Conservation (phyloP, 2,329 filamentous ascomycete species). For the Botrytis fragariae region DNA sequence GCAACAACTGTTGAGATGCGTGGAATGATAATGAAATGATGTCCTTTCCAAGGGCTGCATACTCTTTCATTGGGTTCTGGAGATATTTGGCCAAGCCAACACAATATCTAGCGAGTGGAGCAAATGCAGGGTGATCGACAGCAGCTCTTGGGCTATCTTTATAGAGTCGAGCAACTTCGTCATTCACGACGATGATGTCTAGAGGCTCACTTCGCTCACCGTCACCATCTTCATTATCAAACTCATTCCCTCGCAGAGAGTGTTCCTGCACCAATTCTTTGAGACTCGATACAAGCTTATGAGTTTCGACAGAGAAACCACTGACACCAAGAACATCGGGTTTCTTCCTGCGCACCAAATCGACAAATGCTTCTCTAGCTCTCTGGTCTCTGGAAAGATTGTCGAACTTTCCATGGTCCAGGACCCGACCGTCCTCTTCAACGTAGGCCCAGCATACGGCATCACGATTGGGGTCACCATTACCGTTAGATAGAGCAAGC, state of each 20-base stretch:
- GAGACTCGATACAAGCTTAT: constrained; percentile 78
- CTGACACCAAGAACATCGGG: constrained; percentile 90
- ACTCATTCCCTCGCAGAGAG: constrained; percentile 75
- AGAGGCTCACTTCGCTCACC: constrained; percentile 75
- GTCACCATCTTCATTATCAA: constrained; percentile 76
- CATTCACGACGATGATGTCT: constrained; percentile 89
- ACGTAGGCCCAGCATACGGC: constrained; percentile 89
- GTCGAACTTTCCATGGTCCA: constrained; percentile 83
- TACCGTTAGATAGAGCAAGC: constrained; percentile 81
- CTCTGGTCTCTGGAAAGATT: constrained; percentile 71
- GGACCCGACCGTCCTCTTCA: constrained; percentile 84
- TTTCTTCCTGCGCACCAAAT: constrained; percentile 73
- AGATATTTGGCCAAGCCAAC: constrained; percentile 86
- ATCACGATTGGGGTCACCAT: constrained; percentile 69
- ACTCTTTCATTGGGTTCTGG: constrained; percentile 95
- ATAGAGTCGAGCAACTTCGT: constrained; percentile 95
- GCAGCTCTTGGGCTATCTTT: constrained; percentile 81
- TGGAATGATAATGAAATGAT: constrained; percentile 85
- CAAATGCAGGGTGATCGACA: constrained; percentile 76
- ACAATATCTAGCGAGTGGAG: constrained; percentile 81
- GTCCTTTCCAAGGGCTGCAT: constrained; percentile 87
- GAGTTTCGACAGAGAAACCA: constrained; percentile 83
- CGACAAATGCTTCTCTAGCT: constrained; percentile 68
- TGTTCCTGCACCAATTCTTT: constrained; percentile 75
- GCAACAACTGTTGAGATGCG: constrained; percentile 82